A percentile compares a stretch with the other conserved stretches of the same genome.
phyloP scores from a whole-genome alignment of 2,329 filamentous ascomycete species.

The Dothideomycetidae sp. region DNA sequence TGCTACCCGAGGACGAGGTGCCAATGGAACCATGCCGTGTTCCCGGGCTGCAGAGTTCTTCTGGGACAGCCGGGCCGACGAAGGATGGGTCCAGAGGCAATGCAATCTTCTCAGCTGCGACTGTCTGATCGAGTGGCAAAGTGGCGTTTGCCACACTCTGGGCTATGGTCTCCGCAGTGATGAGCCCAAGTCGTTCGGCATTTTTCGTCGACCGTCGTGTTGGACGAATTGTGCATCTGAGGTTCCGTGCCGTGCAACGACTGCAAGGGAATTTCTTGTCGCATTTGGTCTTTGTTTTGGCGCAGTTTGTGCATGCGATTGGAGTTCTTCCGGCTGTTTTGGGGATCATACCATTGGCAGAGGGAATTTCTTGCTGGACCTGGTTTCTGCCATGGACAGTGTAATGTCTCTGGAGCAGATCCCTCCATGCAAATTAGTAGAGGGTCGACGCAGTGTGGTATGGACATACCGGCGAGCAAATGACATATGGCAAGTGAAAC shows the following conservation, averaged over 20 bases:
- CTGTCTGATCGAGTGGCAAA: slow-evolving; percentile 13
- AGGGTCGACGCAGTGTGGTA: slow-evolving; percentile 6
- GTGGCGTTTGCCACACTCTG: slow-evolving; percentile 12
- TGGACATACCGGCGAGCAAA: slow-evolving; percentile 35
- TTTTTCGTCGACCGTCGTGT: slow-evolving; percentile 35
- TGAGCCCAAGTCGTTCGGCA: slow-evolving; percentile 22
- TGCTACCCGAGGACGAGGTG: not conserved
- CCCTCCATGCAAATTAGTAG: slow-evolving; percentile 21
- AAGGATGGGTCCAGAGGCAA: slow-evolving; percentile 11
- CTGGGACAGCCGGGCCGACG: not conserved
- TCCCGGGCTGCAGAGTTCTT: not conserved
- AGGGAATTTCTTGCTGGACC: slow-evolving; percentile 34
- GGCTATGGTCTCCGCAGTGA: slow-evolving; percentile 14
- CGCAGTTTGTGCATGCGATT: slow-evolving; percentile 40
- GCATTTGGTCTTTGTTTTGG: slow-evolving; percentile 41
- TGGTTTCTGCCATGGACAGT: slow-evolving; percentile 37
- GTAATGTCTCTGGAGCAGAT: slow-evolving; percentile 38
- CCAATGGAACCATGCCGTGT: not conserved
- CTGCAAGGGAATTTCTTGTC: slow-evolving; percentile 42
- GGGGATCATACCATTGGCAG: slow-evolving; percentile 36
- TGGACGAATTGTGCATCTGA: slow-evolving; percentile 34
- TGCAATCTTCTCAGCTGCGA: slow-evolving; percentile 12
- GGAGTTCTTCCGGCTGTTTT: slow-evolving; percentile 38
- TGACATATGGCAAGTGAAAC: slow-evolving; percentile 41
- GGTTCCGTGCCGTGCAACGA: slow-evolving; percentile 35